Percentiles rank a stretch among this genome's conserved stretches.
Conservation (phyloP, 805 yeast genomes). For the Clavispora santaluciae region DNA sequence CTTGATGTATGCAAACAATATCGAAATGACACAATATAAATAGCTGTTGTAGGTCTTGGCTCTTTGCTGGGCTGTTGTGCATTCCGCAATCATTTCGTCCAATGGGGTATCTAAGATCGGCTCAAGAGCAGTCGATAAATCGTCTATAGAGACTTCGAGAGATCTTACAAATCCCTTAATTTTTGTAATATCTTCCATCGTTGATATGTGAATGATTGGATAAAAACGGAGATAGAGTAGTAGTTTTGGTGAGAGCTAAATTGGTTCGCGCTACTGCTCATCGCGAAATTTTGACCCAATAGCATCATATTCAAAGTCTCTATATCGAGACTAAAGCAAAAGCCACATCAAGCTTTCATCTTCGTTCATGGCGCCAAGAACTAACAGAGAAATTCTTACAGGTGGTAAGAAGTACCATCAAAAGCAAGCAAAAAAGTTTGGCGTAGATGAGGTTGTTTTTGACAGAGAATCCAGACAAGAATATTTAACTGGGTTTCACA, state of each 20-base stretch:
- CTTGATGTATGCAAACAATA: slow-evolving; percentile 57
- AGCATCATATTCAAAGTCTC: background rate
- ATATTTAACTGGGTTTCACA: slow-evolving; percentile 91
- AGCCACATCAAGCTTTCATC: too few species aligned
- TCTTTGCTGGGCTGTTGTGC: slow-evolving; percentile 19
- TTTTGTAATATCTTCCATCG: slow-evolving; percentile 45
- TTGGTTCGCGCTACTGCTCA: slow-evolving; percentile 8
- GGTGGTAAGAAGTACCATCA: slow-evolving; percentile 79
- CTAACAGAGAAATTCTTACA: slow-evolving; percentile 81
- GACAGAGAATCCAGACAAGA: slow-evolving; percentile 77
- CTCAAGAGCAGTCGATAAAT: slow-evolving; percentile 29
- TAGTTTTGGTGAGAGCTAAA: background rate
- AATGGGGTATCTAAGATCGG: slow-evolving; percentile 36
- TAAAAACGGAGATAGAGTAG: background rate
- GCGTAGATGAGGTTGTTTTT: slow-evolving; percentile 81
- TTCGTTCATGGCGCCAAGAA: slow-evolving; percentile 29
- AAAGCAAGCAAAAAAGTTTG: slow-evolving; percentile 38
- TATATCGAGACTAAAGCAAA: background rate
- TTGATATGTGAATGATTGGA: background rate
- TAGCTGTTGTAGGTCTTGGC: slow-evolving; percentile 33
- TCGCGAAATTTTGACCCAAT: slow-evolving; percentile 11
- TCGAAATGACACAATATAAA: slow-evolving; percentile 52
- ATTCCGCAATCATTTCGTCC: slow-evolving; percentile 30
- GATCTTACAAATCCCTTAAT: slow-evolving; percentile 36
- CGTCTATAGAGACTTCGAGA: slow-evolving; percentile 33